These are phyloP conservation scores for Tagetes erecta DNA, from an alignment of 129 eudicot genomes.

Conservation along the genomic window DNA sequence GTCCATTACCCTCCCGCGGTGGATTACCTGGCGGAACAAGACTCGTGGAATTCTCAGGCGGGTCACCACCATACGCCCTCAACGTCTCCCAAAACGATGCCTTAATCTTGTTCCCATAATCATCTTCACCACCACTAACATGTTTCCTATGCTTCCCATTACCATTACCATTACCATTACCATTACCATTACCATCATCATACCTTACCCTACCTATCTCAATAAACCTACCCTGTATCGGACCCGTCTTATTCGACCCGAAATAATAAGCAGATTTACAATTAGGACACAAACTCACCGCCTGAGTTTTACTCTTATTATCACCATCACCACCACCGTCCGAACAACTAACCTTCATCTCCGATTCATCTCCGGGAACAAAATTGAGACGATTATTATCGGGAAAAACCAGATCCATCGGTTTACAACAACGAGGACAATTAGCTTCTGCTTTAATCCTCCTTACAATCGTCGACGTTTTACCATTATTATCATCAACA, in stretches of 20 bases:
- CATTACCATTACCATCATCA: constrained; percentile 1
- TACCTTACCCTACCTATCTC: constrained; percentile 63
- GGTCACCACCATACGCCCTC: constrained; percentile 54
- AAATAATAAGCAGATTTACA: constrained; percentile 72
- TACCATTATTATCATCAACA: constrained; percentile 21
- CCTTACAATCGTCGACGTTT: constrained; percentile 38
- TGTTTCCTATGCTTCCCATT: constrained; percentile 26
- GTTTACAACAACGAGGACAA: constrained; percentile 80
- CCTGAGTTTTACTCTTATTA: constrained; percentile 27
- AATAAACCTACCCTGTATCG: constrained; percentile 79
- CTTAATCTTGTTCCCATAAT: constrained; percentile 43
- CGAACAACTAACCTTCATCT: not conserved
- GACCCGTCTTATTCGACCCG: constrained; percentile 57
- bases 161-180: not conserved
- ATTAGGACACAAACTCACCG: constrained; percentile 70
- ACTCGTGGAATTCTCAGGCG: constrained; percentile 55
- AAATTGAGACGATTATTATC: not conserved
- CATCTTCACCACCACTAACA: constrained; percentile 27
- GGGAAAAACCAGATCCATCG: constrained; percentile 52
- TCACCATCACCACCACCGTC: constrained; percentile 23
- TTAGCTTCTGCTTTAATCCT: constrained; percentile 76
- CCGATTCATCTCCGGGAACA: not conserved
- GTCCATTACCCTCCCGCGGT: constrained; percentile 48
- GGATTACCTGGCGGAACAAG: constrained; percentile 23
- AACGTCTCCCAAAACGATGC: constrained; percentile 69